Base-by-base conservation (phyloP, 2,329 filamentous ascomycete genomes). In the Aspergillus calidoustus region DNA sequence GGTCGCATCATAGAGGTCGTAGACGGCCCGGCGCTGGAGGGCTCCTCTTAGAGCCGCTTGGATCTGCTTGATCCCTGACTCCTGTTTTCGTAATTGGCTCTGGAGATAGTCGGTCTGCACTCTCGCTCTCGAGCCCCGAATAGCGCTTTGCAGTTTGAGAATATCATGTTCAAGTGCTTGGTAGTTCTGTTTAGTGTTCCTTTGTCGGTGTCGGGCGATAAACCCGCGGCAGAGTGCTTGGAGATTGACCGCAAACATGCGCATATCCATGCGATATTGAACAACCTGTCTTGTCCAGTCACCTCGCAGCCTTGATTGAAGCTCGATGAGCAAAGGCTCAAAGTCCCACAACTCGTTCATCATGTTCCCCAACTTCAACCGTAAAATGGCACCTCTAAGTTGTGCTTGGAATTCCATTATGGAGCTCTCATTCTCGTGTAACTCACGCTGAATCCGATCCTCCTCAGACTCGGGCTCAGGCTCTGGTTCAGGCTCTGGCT, bases 271-370 rank as follows among this genome's bases (percentile, higher is more conserved):
- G 52, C 91, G 87, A 77, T 97, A 97, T 64, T 87, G 86, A 66
- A 89, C 86, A 60, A 98, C 86, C 74, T 97, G 92, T 50, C 94
- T 85, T 2, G 91, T 86, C 79, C 92, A 97, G 70, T 96, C 92
- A 57, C 93, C 96, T 62, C 95, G 88, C 59, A 98, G 90, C 44
- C 90, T 87, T 7, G 93, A 87, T 76, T 99, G 96, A 9, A 99
- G 82, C 56, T 96, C 90, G 48, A 94, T 80, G 30, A 99, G 78
- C 75, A 85, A 83, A 28, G 89, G 84, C 76, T 99, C 95, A 13
- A 86, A 84, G 64, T 95, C 90, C 95, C 95, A 99, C 3, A 99
- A 84, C 48, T 86, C 80, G 71, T 97, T 91, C 95, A 99, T 98
- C 58, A 87, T 84, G 54, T 90, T 82, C 4, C 92, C 93, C 2